Base-by-base conservation (phyloP, 805 yeast species). In the Metschnikowia similis region DNA sequence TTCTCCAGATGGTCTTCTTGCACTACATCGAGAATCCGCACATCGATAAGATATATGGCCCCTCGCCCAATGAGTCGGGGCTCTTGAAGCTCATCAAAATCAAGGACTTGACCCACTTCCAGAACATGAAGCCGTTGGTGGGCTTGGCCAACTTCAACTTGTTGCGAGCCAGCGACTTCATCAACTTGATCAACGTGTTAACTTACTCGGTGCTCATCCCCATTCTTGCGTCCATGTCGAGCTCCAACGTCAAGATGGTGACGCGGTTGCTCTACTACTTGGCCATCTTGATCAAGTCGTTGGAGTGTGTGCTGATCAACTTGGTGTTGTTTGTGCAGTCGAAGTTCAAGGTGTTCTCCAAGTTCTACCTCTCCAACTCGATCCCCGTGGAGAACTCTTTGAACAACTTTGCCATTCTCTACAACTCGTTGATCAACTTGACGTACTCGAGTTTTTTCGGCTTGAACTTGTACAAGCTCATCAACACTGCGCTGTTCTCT, bases 1-100 rank as follows among this genome's bases (percentile, higher is more conserved):
- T 85, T 47, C 71, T 80, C 48, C 96, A 88, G 64, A 87, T 88
- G 76, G 74, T 81, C 27, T 88, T 88, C 60, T 70, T 88, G 64
- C 82, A 83, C 55, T 74, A 73, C 54, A 90, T 88, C 44, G 96
- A 88, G 65, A 86, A 84, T 58, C 96, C 96, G 29, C 96, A 87
- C 66, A 88, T 88, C 58, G 90, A 86, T 52, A 86, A 85, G 68
- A 87, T 85, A 14, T 88, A 84, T 61, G 77, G 77, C 2, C 85
- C 85, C 21, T 67, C 75, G 21, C 60, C 66, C 30, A 73, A 69
- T 40, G 72, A 66, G 45, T 62, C 61, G 35, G 73, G 71, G 47
- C 64, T 69, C 45, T 65, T 65, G 38, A 65, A 65, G 58, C 67
- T 61, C 58, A 66, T 65, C 50, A 78, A 79, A 56, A 70, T 81